Evolutionary conservation across 2,329 filamentous ascomycete species (phyloP).

Genomic region (Fusarium praegraminearum): DNA sequence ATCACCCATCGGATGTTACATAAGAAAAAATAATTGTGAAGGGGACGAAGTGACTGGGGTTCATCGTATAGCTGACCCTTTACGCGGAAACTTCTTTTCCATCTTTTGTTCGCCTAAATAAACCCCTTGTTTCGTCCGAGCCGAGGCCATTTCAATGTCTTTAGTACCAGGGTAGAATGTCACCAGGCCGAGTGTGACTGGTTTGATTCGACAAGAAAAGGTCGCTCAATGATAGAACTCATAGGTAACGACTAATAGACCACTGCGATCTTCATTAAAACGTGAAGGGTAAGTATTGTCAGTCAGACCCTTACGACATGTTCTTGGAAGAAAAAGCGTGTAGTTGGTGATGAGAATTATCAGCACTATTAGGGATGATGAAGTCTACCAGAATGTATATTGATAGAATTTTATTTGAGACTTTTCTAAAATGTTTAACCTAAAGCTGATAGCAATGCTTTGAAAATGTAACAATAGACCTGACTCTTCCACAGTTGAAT

Average conservation of each 20-base stretch:
- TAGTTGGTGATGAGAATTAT: not conserved
- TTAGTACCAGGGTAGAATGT: fast-evolving
- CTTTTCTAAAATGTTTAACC: not conserved
- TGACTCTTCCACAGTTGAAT: no score
- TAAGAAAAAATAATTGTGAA: not conserved
- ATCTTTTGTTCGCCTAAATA: not conserved
- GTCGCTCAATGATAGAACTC: not conserved
- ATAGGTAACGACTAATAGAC: not conserved
- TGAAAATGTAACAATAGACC: not conserved
- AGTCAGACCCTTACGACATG: not conserved
- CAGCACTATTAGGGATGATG: not conserved
- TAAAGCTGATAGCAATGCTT: not conserved
- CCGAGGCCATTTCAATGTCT: no score
- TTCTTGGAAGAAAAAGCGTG: not conserved
- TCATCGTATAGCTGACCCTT: not conserved
- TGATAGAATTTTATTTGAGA: not conserved
- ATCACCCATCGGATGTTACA: not conserved
- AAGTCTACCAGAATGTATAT: not conserved
- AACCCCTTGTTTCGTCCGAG: not conserved
- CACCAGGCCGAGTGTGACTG: not conserved
- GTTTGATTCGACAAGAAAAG: not conserved
- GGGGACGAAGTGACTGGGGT: not conserved
- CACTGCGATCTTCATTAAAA: not conserved
- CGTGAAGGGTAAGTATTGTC: fast-evolving
- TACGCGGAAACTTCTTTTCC: not conserved